Base-by-base conservation (phyloP, 768 basidiomycete species). In the Boletales sp. region DNA sequence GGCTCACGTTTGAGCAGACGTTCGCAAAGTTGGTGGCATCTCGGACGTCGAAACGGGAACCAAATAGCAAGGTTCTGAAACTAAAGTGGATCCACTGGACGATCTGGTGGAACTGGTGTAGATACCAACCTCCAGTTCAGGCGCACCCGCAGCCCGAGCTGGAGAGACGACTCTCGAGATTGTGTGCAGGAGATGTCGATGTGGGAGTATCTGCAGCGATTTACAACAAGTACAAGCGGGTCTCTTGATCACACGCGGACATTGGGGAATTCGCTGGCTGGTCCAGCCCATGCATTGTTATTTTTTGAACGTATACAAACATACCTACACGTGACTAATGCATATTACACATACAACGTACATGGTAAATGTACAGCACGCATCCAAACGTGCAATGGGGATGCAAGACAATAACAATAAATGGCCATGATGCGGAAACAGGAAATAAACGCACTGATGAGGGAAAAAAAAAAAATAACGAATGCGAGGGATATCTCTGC, bases 71-170 rank as follows among this genome's bases (percentile, higher is more conserved):
- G 46, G 64, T 67, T 17, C 60, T 66, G 19, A 55, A 35, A 19
- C 38, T 66, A 21, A 66, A 58, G 17, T 66, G 64, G 64, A 65
- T 66, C 38, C 64, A 66, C 36, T 66, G 64, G 64, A 66, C 64
- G 52, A 55, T 66, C 5, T 66, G 64, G 64, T 66, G 64, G 64
- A 53, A 48, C 3, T 66, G 64, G 64, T 58, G 54, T 30, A 36
- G 60, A 47, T 53, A 56, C 38, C 47, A 62, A 33, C n/a, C 56
- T 4, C 47, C 64, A 1, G 41, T 60, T 18, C 58, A 59, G 39
- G 34, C 49, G 13, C 60, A 58, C 8, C 62, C 62, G 3, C 15
- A 51, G n/a, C 58, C 58, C 5, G 57, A 62, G 34, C 52, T 66
- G 50, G 64, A 66, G 55, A 41, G 18, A 17, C 64, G 58, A 2